Percentiles rank a stretch among this genome's conserved stretches.
Conservation (phyloP, 768 basidiomycete genomes). For the Mycena belliarum region DNA sequence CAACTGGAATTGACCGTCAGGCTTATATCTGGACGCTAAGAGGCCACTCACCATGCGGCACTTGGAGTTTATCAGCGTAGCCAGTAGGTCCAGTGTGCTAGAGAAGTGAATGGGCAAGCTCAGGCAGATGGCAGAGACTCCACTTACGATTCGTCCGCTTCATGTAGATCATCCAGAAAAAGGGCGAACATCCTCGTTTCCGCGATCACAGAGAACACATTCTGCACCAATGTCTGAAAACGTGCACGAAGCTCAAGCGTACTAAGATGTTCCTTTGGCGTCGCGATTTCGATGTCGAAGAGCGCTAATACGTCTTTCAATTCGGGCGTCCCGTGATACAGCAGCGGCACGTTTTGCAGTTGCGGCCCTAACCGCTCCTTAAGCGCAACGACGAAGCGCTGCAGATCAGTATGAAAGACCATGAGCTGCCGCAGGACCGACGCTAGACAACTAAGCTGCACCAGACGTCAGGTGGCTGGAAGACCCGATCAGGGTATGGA, state of each 20-base stretch:
- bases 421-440: slow-evolving; percentile 73
- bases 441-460: slow-evolving; percentile 64
- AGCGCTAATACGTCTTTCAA: slow-evolving; percentile 60
- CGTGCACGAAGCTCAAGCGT: slow-evolving; percentile 65
- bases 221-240: slow-evolving; percentile 71
- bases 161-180: slow-evolving; percentile 74
- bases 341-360: slow-evolving; percentile 64
- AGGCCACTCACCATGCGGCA: slow-evolving; percentile 56
- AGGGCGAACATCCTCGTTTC: slow-evolving; percentile 71
- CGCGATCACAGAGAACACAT: slow-evolving; percentile 67
- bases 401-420: slow-evolving; percentile 70
- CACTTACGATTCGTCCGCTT: slow-evolving; percentile 66
- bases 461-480: slow-evolving; percentile 6
- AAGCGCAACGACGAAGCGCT: slow-evolving; percentile 62
- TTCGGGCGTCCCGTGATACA: slow-evolving; percentile 73
- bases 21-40: slow-evolving; percentile 3
- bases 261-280: slow-evolving; percentile 55
- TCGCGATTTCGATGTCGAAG: slow-evolving; percentile 53
- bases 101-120: slow-evolving; percentile 4
- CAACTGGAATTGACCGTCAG: slow-evolving; percentile 39
- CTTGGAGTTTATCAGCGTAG: slow-evolving; percentile 62
- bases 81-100: slow-evolving; percentile 67
- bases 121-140: neutral
- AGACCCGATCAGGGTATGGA: neutral
- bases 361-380: slow-evolving; percentile 68